Percentiles rank a stretch among this genome's conserved stretches.
Evolutionary conservation across 768 basidiomycete genomes (phyloP).

Genomic region (Terana coerulea): DNA sequence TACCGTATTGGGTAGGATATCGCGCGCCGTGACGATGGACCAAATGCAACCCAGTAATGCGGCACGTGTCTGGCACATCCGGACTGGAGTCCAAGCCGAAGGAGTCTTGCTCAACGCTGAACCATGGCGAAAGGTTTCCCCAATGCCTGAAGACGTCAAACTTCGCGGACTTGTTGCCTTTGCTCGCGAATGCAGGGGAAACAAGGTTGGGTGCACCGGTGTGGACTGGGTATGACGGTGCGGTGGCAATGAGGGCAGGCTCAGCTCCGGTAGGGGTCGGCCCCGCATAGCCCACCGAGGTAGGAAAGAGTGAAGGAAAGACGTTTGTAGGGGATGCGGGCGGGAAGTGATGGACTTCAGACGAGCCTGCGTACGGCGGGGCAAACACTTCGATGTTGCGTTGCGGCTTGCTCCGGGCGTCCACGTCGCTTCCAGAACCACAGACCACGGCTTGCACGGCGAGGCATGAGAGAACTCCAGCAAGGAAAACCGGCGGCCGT

Average conservation of each 20-base stretch:
- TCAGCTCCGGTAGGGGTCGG: slow-evolving; percentile 79
- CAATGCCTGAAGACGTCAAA: slow-evolving; percentile 75
- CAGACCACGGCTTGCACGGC: slow-evolving; percentile 8
- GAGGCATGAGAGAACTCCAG: slow-evolving; percentile 5
- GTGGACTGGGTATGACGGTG: slow-evolving; percentile 75
- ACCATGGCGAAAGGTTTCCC: slow-evolving; percentile 89
- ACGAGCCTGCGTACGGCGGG: slow-evolving; percentile 69
- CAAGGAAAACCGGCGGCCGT: slow-evolving; percentile 43
- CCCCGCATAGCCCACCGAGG: slow-evolving; percentile 73
- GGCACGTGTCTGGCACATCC: slow-evolving; percentile 65
- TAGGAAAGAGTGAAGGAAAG: slow-evolving; percentile 70
- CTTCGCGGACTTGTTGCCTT: slow-evolving; percentile 17
- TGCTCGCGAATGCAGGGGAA: slow-evolving; percentile 37
- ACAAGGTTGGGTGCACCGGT: slow-evolving; percentile 65
- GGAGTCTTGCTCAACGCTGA: slow-evolving; percentile 56
- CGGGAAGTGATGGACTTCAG: slow-evolving; percentile 65
- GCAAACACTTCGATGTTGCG: slow-evolving; percentile 38
- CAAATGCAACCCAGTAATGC: slow-evolving; percentile 70
- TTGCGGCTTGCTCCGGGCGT: not conserved
- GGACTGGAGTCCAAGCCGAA: slow-evolving; percentile 76
- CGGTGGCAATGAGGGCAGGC: slow-evolving; percentile 66
- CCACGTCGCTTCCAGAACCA: not conserved
- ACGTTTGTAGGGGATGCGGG: slow-evolving; percentile 71
- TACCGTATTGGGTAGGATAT: slow-evolving; percentile 60
- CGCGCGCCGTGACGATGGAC: slow-evolving; percentile 82